Evolutionary conservation across 805 yeast species (phyloP), one percentile per base, ranked within the genome.

Genomic region (Barnettozyma salicaria): DNA sequence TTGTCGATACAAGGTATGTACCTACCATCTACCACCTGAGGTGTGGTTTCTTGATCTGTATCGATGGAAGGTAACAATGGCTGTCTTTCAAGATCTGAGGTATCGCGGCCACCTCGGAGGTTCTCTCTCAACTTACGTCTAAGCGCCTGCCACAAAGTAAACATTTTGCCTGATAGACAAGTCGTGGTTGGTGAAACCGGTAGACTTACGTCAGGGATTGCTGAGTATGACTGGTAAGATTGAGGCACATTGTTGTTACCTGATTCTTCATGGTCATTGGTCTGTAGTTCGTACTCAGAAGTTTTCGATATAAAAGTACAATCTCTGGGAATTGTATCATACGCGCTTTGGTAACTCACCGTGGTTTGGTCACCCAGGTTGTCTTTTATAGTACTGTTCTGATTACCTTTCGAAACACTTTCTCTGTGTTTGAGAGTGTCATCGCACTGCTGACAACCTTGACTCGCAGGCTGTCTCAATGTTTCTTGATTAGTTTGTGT

Each of bases 41-140:
- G 16, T 7, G 9, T 13, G 16, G 5, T 2, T 10, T 7, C 19
- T 23, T 19, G 14, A 16, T 13, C 19, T 10, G 11, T 25, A 7
- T 13, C 33, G 4, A 6, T 17, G 9, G 18, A 6, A 10, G 27
- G 20, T 26, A 40, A 19, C 19, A 46, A 36, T 7, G 46, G 48
- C 23, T 43, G 46, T 30, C 42, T 41, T 26, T 46, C 49, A n/a
- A 36, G 38, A 30, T 46, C 46, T 5, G 25, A 24, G n/a, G 30
- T 10, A 6, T 9, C 16, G 10, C 12, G 19, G 13, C 37, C 34
- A 6, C 33, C 4, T 26, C 37, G 29, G 12, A 28, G 13, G 13
- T 21, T 17, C 12, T 12, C 18, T n/a, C 6, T 16, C 28, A 29
- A 23, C 18, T 16, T 17, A n/a, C 9, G 11, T 22, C 25, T 28